Percentiles rank a stretch among this genome's conserved stretches.
Conservation (phyloP, 768 basidiomycete genomes). For the Agaricus blazei region DNA sequence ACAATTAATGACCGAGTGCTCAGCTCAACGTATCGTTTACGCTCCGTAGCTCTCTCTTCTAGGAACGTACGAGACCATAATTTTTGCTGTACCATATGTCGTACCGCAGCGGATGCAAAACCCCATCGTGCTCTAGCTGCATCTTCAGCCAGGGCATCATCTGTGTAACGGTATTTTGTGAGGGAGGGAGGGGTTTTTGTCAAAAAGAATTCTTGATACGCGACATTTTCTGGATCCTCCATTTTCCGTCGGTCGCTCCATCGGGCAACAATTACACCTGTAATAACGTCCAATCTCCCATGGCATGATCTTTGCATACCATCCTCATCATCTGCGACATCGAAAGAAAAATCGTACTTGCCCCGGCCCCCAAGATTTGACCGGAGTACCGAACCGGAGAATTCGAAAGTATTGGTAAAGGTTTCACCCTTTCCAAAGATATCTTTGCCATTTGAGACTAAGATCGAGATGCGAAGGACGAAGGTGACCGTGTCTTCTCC, state of each 20-base stretch:
- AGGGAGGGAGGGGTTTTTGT: constrained; percentile 23
- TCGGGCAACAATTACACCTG: constrained; percentile 14
- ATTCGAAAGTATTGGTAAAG: constrained; percentile 25
- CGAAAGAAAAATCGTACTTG: constrained; percentile 21
- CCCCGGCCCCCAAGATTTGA: constrained; percentile 4
- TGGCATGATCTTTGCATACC: constrained; percentile 18
- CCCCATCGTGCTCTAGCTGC: constrained; percentile 25
- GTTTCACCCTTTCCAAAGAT: constrained; percentile 30
- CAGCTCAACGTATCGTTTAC: constrained; percentile 27
- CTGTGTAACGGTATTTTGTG: constrained; percentile 23
- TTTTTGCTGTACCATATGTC: constrained; percentile 23
- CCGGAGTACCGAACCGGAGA: constrained; percentile 17
- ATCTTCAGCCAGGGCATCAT: constrained; percentile 21
- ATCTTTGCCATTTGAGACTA: constrained; percentile 17
- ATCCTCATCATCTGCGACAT: constrained; percentile 23
- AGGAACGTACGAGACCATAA: constrained; percentile 28
- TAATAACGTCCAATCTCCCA: constrained; percentile 17
- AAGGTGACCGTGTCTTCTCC: constrained; percentile 22
- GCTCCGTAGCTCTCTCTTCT: constrained; percentile 22
- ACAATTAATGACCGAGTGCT: constrained; percentile 23
- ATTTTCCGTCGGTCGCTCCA: constrained; percentile 19
- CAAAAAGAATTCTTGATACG: constrained; percentile 19
- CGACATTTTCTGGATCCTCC: constrained; percentile 18
- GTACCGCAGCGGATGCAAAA: constrained; percentile 23
- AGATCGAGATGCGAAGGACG: constrained; percentile 23